A percentile compares a stretch with the other conserved stretches of the same genome.
Evolutionary conservation across 345 rosid species (phyloP).

Genomic region (Euphorbia peplus): DNA sequence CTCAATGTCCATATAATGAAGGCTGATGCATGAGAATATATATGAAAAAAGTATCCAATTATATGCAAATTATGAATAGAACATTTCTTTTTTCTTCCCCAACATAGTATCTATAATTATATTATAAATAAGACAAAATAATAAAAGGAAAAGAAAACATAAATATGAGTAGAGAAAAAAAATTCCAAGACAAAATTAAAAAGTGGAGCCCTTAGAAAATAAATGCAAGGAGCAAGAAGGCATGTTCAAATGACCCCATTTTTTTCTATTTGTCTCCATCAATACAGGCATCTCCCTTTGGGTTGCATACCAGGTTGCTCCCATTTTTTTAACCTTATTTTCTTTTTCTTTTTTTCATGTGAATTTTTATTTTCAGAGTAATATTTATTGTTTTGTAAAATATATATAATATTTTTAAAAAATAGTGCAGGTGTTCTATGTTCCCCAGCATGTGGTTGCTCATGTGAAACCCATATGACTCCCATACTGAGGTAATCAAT

Average conservation of each 20-base stretch:
- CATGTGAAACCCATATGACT: slow-evolving; percentile 63
- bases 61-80: background rate
- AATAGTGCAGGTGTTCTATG: slow-evolving; percentile 52
- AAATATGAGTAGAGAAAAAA: slow-evolving; percentile 22
- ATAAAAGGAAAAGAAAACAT: background rate
- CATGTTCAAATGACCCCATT: slow-evolving; percentile 42
- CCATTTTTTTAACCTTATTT: background rate
- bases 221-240: slow-evolving; percentile 32
- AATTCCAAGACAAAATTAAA: slow-evolving; percentile 9
- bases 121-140: slow-evolving; percentile 18
- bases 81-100: background rate
- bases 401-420: too few relatives aligned
- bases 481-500: slow-evolving; percentile 35
- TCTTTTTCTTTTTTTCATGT: background rate
- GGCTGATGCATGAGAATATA: too few relatives aligned
- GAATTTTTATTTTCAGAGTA: background rate
- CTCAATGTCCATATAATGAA: background rate
- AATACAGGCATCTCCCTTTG: slow-evolving; percentile 26
- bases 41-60: background rate
- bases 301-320: slow-evolving; percentile 32
- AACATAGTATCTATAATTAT: background rate
- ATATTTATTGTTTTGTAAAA: background rate
- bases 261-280: slow-evolving; percentile 28
- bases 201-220: slow-evolving; percentile 16
- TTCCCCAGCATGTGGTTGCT: slow-evolving; percentile 56